Percentiles rank a stretch among this genome's conserved stretches.
These are phyloP conservation scores for Cercospora sp. DNA, from an alignment of 2,329 filamentous ascomycete genomes.

Conservation along the genomic window DNA sequence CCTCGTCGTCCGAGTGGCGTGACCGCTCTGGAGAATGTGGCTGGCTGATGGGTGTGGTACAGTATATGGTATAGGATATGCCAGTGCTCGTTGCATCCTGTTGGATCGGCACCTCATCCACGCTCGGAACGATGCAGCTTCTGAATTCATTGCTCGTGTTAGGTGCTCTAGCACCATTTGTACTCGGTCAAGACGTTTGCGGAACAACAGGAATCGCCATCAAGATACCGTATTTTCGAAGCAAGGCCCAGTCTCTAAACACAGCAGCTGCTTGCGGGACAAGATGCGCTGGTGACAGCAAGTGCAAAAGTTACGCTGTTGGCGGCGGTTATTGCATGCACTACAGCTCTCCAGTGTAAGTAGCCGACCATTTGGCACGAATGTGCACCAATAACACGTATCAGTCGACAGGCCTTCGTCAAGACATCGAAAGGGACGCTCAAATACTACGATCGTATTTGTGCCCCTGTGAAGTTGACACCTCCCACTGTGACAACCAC, in stretches of 20 bases:
- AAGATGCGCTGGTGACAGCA: background rate
- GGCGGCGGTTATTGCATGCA: background rate
- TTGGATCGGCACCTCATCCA: too few species aligned
- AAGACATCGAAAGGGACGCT: background rate
- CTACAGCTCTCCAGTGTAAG: background rate
- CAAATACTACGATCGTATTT: background rate
- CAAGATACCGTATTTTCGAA: background rate
- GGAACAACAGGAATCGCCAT: background rate
- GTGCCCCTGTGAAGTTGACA: background rate
- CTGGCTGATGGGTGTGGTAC: too few species aligned
- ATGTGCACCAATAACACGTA: background rate
- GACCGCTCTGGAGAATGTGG: too few species aligned
- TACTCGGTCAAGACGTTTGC: background rate
- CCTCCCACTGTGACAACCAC: background rate
- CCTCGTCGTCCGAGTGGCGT: too few species aligned
- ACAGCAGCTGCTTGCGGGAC: background rate
- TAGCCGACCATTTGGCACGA: too few species aligned
- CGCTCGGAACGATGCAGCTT: background rate
- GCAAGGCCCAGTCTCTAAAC: background rate
- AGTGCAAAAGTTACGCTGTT: background rate
- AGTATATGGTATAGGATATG: too few species aligned
- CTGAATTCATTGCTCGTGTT: background rate
- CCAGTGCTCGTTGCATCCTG: too few species aligned
- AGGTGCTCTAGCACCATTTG: background rate
- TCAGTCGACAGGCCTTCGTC: background rate